These are phyloP conservation scores for Nicotiana rustica DNA, from an alignment of 305 asterid genomes.

Conservation along the genomic window DNA sequence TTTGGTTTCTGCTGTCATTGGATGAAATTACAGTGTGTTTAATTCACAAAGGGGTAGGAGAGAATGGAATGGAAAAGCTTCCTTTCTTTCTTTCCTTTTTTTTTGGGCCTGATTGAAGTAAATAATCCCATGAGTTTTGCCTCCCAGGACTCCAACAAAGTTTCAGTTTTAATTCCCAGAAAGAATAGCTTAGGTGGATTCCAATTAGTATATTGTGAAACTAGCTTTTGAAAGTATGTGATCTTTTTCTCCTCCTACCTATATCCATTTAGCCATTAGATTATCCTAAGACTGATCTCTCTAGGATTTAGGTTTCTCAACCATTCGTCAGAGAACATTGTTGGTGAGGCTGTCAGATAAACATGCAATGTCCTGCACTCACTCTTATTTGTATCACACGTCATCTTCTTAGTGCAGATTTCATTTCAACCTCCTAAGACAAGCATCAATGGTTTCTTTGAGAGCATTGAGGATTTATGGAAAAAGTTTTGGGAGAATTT, in stretches of 20 bases:
- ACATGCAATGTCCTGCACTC: neutral
- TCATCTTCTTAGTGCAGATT: slow-evolving; percentile 52
- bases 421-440: slow-evolving; percentile 86
- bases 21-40: neutral
- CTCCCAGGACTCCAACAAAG: neutral
- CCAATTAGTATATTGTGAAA: slow-evolving; percentile 13
- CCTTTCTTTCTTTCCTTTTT: neutral
- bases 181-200: slow-evolving; percentile 9
- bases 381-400: slow-evolving; percentile 1
- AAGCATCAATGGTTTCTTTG: slow-evolving; percentile 72
- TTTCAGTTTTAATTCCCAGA: slow-evolving; percentile 5
- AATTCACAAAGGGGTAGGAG: neutral
- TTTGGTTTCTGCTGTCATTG: neutral
- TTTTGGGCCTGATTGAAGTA: neutral
- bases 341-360: slow-evolving; percentile 22
- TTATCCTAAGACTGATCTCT: slow-evolving; percentile 8
- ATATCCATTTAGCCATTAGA: slow-evolving; percentile 5
- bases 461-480: slow-evolving; percentile 78
- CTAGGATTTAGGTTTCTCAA: slow-evolving; percentile 28
- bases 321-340: neutral
- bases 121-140: neutral
- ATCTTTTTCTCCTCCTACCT: slow-evolving; percentile 21
- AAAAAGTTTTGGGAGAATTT: slow-evolving; percentile 61
- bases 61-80: neutral
- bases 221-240: slow-evolving; percentile 14